Evolutionary conservation across 2,329 filamentous ascomycete species (phyloP).

Genomic region (Pseudocercospora vitis): DNA sequence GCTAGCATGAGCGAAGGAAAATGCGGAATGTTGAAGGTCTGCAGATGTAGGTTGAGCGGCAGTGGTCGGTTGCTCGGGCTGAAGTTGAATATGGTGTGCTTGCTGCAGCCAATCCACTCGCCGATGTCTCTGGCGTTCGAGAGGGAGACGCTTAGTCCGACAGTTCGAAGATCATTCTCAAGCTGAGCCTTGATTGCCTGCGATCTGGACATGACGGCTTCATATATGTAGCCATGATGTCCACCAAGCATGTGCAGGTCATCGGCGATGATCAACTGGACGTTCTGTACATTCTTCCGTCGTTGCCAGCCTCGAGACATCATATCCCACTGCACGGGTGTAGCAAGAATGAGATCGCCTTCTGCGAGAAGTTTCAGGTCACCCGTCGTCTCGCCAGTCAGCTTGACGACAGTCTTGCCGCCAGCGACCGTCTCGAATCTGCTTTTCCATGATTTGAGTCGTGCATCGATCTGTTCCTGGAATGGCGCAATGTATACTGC

Average conservation of each 20-base stretch:
- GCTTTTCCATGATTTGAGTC: constrained; percentile 80
- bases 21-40: constrained; percentile 93
- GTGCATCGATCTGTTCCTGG: constrained; percentile 84
- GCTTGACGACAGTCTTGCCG: constrained; percentile 86
- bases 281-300: constrained; percentile 88
- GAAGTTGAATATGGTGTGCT: constrained; percentile 99
- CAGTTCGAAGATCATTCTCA: constrained; percentile 78
- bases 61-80: constrained; percentile 87
- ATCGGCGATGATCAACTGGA: constrained; percentile 90
- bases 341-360: constrained; percentile 87
- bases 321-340: constrained; percentile 92
- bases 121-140: constrained; percentile 92
- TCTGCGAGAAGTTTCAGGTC: constrained; percentile 86
- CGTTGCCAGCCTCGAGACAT: constrained; percentile 95
- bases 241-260: constrained; percentile 92
- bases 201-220: constrained; percentile 96
- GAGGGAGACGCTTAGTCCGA: constrained; percentile 87
- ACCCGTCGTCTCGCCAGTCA: constrained; percentile 87
- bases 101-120: constrained; percentile 96
- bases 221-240: constrained; percentile 83
- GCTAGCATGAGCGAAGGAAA: constrained; percentile 98
- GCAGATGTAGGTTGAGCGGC: constrained; percentile 88
- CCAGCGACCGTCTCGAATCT: constrained; percentile 71
- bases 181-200: constrained; percentile 90
- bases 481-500: constrained; percentile 94